Conservation (phyloP, 495 filamentous ascomycete species). For the Penicillium tannophilum region DNA sequence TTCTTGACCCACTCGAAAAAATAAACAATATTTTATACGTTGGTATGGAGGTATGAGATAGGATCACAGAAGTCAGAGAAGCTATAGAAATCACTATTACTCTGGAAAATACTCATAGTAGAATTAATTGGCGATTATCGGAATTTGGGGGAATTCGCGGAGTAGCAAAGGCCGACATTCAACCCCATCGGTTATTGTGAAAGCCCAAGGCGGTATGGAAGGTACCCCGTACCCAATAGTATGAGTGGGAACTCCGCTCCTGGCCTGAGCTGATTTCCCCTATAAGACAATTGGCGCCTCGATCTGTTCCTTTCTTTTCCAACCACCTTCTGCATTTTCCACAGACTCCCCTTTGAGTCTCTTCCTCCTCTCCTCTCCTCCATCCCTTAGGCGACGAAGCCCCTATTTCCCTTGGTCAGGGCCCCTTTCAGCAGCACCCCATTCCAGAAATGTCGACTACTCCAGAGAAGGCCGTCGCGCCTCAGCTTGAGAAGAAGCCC, state of each 20-base stretch:
- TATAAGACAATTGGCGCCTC: conserved; percentile 25
- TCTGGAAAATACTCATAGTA: no score
- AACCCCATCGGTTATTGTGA: background rate
- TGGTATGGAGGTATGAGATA: background rate
- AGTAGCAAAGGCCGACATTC: no score
- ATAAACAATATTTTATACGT: conserved; percentile 2
- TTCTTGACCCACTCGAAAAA: conserved; percentile 25
- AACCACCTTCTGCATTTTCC: conserved; percentile 13
- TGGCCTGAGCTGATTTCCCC: conserved; percentile 14
- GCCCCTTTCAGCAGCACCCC: conserved; percentile 59
- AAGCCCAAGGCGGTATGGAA: conserved; percentile 21
- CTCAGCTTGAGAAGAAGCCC: conserved; percentile 92
- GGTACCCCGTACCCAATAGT: conserved; percentile 31
- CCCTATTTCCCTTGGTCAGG: conserved; percentile 92
- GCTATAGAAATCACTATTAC: no score
- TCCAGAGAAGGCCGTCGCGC: conserved; percentile 50
- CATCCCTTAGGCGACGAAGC: conserved; percentile 67
- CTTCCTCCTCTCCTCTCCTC: conserved; percentile 12
- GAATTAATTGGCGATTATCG: background rate
- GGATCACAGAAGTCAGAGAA: background rate
- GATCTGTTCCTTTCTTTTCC: conserved; percentile 16
- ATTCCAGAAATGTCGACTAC: conserved; percentile 50
- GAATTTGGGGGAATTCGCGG: no score
- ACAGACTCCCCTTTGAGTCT: conserved; percentile 12
- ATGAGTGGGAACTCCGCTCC: conserved; percentile 25